A percentile compares a stretch with the other conserved stretches of the same genome.
These are phyloP conservation scores for Flaveria ramosissima DNA, from an alignment of 129 eudicot species.

Conservation along the genomic window DNA sequence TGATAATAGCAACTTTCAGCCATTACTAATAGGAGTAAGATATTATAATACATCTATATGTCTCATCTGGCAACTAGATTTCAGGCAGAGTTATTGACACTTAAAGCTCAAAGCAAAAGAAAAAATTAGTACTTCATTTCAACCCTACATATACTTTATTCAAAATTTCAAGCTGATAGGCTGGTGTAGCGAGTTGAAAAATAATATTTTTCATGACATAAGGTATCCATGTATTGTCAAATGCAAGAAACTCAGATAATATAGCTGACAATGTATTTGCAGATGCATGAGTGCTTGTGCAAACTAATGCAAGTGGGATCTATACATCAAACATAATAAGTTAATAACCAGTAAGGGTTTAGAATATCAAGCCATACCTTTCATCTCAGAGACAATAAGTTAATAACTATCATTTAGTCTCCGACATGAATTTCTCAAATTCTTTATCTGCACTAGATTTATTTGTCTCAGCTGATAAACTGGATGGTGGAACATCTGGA, in stretches of 20 bases:
- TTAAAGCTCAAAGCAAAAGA: background rate
- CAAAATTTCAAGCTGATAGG: background rate
- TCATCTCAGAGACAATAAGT: conserved; percentile 12
- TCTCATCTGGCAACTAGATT: background rate
- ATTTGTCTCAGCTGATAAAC: conserved; percentile 48
- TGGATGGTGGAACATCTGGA: conserved; percentile 48
- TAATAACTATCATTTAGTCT: conserved; percentile 45
- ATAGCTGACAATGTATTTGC: background rate
- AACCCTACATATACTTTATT: conserved; percentile 5
- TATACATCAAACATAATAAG: background rate
- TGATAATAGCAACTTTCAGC: background rate
- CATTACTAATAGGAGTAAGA: background rate
- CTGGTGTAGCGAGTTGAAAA: background rate
- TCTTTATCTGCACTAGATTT: conserved; percentile 50
- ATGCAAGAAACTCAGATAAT: background rate
- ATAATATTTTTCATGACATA: background rate
- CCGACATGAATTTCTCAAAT: conserved; percentile 78
- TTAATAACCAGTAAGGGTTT: background rate
- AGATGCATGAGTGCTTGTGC: background rate
- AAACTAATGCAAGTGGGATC: background rate
- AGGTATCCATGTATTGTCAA: background rate
- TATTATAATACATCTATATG: background rate
- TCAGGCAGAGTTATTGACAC: background rate
- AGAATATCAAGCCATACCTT: conserved; percentile 36
- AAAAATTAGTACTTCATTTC: background rate